A percentile compares a stretch with the other conserved stretches of the same genome.
phyloP scores from a whole-genome alignment of 2,329 filamentous ascomycete genomes.

The Amauroascus niger region DNA sequence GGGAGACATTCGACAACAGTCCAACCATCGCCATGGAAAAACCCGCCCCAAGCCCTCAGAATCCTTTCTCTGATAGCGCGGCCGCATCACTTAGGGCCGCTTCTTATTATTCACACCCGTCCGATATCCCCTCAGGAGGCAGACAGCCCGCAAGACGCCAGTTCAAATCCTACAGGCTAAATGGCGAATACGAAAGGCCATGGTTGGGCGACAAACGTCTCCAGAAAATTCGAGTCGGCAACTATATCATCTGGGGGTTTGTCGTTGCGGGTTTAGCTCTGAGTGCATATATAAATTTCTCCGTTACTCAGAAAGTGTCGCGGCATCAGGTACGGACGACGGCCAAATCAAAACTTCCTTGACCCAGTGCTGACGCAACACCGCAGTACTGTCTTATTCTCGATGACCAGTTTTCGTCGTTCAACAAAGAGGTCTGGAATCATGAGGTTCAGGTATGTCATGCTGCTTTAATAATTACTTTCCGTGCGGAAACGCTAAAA shows the following conservation, averaged over 20 bases:
- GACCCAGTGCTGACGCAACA: neutral
- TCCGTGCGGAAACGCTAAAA: neutral
- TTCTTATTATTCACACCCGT: constrained; percentile 23
- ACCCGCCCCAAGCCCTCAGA: constrained; percentile 6
- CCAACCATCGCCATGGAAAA: constrained; percentile 15
- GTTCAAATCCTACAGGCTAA: constrained; percentile 15
- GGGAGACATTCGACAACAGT: neutral
- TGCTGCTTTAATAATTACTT: constrained; percentile 22
- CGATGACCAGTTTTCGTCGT: constrained; percentile 42
- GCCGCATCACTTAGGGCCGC: constrained; percentile 29
- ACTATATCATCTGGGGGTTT: constrained; percentile 17
- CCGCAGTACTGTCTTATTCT: constrained; percentile 44
- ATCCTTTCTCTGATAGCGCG: constrained; percentile 22
- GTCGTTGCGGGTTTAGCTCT: constrained; percentile 24
- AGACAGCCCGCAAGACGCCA: constrained; percentile 12
- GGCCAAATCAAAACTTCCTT: neutral
- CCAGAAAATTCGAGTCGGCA: constrained; percentile 12
- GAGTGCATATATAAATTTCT: constrained; percentile 29
- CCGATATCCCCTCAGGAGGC: constrained; percentile 8
- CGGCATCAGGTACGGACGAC: constrained; percentile 16
- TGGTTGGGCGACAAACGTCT: constrained; percentile 14
- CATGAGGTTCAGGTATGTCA: constrained; percentile 40
- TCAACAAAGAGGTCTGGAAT: constrained; percentile 41
- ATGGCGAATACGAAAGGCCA: constrained; percentile 15
- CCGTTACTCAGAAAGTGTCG: constrained; percentile 20